Conservation (phyloP, 2,329 filamentous ascomycete species). For the Mycocentrospora acerina region DNA sequence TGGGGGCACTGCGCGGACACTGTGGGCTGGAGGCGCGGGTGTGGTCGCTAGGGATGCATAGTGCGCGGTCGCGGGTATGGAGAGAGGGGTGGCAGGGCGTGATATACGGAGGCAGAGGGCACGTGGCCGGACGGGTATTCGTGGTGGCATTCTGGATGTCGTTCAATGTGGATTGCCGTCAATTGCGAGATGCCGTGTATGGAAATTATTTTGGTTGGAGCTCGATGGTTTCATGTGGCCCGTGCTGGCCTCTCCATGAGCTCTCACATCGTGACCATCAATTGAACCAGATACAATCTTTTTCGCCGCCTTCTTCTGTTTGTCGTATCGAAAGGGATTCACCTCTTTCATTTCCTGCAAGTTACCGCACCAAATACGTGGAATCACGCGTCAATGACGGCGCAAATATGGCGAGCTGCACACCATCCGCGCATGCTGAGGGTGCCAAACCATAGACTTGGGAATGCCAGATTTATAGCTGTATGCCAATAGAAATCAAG, state of each 20-base stretch:
- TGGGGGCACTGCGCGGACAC: slow-evolving; percentile 46
- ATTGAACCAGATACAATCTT: slow-evolving; percentile 1
- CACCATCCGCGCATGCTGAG: slow-evolving; percentile 11
- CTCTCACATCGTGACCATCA: slow-evolving; percentile 9
- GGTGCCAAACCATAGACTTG: slow-evolving; percentile 5
- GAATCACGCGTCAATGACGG: slow-evolving; percentile 26
- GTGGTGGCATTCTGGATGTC: slow-evolving; percentile 41
- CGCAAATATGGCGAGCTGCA: slow-evolving; percentile 24
- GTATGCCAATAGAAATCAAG: slow-evolving; percentile 27
- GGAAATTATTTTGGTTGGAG: slow-evolving; percentile 28
- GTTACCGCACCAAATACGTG: too few relatives aligned
- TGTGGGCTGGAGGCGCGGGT: slow-evolving; percentile 55
- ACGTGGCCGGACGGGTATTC: slow-evolving; percentile 39
- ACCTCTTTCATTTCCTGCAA: neutral
- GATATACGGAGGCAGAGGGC: slow-evolving; percentile 30
- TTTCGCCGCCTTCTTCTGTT: neutral
- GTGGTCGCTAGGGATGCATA: slow-evolving; percentile 56
- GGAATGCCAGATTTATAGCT: slow-evolving; percentile 36
- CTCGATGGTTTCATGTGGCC: slow-evolving; percentile 22
- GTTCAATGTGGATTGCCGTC: too few relatives aligned
- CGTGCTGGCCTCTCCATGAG: slow-evolving; percentile 21
- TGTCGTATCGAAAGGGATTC: neutral
- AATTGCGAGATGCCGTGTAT: slow-evolving; percentile 24
- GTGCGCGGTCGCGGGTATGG: slow-evolving; percentile 36
- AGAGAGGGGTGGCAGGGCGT: slow-evolving; percentile 29